phyloP scores from a whole-genome alignment of 73 alveolate species.

The Symbiodinium natans region DNA sequence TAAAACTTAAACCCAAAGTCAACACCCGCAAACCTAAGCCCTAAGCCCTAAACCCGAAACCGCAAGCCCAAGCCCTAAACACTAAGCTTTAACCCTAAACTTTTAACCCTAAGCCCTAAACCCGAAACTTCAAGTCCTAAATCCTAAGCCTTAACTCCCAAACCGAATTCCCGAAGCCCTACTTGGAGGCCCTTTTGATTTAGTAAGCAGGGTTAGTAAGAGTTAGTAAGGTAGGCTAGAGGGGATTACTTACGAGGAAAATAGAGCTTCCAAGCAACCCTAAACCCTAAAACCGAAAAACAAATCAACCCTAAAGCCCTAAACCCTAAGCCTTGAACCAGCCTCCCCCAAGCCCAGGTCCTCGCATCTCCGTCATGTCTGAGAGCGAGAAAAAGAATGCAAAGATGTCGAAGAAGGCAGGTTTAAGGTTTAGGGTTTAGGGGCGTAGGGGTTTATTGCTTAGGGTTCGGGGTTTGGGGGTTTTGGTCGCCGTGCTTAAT shows the following conservation, averaged over 20 bases:
- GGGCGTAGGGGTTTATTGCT: neutral
- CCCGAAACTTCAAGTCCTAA: neutral
- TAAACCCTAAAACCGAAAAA: neutral
- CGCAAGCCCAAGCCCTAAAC: no score
- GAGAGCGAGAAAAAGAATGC: slow-evolving; percentile 92
- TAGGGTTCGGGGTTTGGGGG: neutral
- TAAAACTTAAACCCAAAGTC: no score
- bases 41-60: no score
- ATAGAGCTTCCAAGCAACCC: neutral
- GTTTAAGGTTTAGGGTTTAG: neutral
- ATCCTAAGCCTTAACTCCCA: neutral
- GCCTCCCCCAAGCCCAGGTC: slow-evolving; percentile 34
- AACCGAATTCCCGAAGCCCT: no score
- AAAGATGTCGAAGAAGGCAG: slow-evolving; percentile 75
- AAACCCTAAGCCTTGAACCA: neutral
- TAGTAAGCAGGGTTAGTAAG: no score
- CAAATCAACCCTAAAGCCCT: neutral
- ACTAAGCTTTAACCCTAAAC: no score
- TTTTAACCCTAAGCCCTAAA: neutral
- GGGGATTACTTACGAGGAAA: no score
- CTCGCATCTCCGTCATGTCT: slow-evolving; percentile 69
- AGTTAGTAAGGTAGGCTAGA: no score
- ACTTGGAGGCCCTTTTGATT: no score
- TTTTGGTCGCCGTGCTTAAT: no score
- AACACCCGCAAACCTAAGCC: no score